phyloP scores from a whole-genome alignment of 192 early-diverging fungal genomes.

The Podila epicladia region DNA sequence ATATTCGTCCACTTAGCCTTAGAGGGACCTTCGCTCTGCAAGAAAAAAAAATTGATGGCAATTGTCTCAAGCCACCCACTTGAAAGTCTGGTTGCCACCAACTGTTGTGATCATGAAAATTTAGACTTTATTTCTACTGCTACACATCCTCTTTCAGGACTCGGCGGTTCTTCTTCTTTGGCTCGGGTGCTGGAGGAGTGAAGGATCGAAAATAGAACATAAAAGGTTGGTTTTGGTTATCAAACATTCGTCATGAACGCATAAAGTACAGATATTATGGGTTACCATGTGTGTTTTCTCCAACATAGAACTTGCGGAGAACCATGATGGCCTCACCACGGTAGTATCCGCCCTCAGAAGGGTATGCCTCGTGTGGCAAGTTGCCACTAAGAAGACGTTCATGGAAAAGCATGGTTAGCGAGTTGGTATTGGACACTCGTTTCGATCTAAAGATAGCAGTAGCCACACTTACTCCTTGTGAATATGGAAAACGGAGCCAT shows the following conservation, averaged over 20 bases:
- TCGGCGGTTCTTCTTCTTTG: slow-evolving; percentile 88
- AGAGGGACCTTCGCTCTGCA: too few species aligned
- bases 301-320: slow-evolving; percentile 91
- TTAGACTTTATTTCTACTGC: too few species aligned
- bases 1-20: too few species aligned
- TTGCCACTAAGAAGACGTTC: slow-evolving; percentile 13
- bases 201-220: not conserved
- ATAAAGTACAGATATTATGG: not conserved
- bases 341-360: slow-evolving; percentile 73
- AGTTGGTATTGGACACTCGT: not conserved
- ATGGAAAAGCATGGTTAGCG: not conserved
- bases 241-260: not conserved
- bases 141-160: slow-evolving; percentile 77
- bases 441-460: not conserved
- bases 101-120: too few species aligned
- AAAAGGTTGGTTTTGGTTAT: not conserved
- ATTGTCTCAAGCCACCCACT: too few species aligned
- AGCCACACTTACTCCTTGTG: slow-evolving; percentile 71
- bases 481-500: slow-evolving; percentile 88
- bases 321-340: slow-evolving; percentile 87
- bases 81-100: too few species aligned
- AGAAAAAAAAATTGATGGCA: too few species aligned
- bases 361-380: slow-evolving; percentile 60
- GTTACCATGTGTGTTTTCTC: slow-evolving; percentile 89
- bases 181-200: slow-evolving; percentile 75